Percentiles rank a stretch among this genome's conserved stretches.
Evolutionary conservation across 495 filamentous ascomycete species (phyloP).

Genomic region (Talaromyces wortmannii): DNA sequence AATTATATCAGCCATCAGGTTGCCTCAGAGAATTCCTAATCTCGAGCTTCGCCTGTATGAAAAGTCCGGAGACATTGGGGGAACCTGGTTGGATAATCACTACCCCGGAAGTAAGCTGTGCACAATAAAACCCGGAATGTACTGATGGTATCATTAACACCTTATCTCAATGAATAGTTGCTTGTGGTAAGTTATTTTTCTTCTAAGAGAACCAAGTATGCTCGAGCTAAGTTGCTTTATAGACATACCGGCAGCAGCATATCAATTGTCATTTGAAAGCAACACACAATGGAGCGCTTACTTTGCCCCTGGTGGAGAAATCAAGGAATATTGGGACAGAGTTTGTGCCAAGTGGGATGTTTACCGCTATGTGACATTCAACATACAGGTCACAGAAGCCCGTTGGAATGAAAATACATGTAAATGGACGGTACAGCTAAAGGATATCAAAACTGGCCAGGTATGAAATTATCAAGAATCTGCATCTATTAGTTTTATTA

Average conservation of each 20-base stretch:
- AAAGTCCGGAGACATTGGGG: constrained; percentile 60
- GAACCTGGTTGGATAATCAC: constrained; percentile 57
- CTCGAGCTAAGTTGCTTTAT: too few relatives aligned
- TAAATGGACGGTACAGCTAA: constrained; percentile 27
- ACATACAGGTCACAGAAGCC: constrained; percentile 23
- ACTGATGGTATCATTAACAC: constrained; percentile 12
- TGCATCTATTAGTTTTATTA: too few relatives aligned
- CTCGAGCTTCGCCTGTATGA: constrained; percentile 42
- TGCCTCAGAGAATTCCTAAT: too few relatives aligned
- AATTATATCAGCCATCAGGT: too few relatives aligned
- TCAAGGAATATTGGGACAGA: constrained; percentile 33
- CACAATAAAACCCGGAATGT: constrained; percentile 13
- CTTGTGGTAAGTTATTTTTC: too few relatives aligned
- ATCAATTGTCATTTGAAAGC: too few relatives aligned
- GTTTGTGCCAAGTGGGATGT: constrained; percentile 27
- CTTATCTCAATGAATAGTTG: too few relatives aligned
- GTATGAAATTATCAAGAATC: too few relatives aligned
- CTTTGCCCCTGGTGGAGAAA: constrained; percentile 30
- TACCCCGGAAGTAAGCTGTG: constrained; percentile 48
- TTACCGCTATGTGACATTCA: constrained; percentile 29
- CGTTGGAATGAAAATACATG: constrained; percentile 29
- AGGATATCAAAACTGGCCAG: too few relatives aligned
- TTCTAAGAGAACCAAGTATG: too few relatives aligned
- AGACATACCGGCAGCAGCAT: too few relatives aligned
- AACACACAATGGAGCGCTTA: too few relatives aligned